Evolutionary conservation across 495 filamentous ascomycete genomes (phyloP), one percentile per base, ranked within the genome.

Genomic region (Cudoniella acicularis): DNA sequence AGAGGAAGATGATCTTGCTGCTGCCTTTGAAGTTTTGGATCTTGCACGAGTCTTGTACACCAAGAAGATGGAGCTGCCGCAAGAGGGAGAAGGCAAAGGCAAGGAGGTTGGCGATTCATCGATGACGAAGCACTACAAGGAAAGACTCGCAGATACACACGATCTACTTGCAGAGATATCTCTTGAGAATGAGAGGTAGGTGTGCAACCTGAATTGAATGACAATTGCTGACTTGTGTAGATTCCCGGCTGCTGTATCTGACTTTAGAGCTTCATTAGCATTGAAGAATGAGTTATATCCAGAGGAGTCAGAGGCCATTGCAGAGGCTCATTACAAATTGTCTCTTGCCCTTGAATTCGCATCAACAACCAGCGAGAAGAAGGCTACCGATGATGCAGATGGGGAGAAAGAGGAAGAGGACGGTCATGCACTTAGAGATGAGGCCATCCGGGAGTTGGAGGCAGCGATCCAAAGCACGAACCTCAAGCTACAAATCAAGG

Each of bases 301-400:
- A 1, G 72, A 83, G 49, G 88, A 94, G 49, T 92, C 91, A 41
- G 85, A 87, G 53, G 79, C 92, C 18, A 78, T 97, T 54, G 91
- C 92, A 26, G 94, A 99, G 78, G 93, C 90, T 40, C 90, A 98
- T 70, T 98, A 86, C 76, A 97, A 96, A 70, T 83, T 98, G 46
- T 96, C 95, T 1, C 84, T 99, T 43, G 95, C 94, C 0, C 83
- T 98, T 18, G 94, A 99, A 70, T 98, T 98, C 62, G 87, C 88
- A 11, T 90, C 90, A 0, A 82, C 91, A n/a, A 89, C 82, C 27
- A 58, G 42, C 16, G 81, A 84, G 41, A 77, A 79, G 13, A 72
- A 78, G 24, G 80, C 82, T 36, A 70, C 73, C 22, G 71, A 63
- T 13, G 67, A 73, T 18, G 59, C 64, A 9, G 64, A 68, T 10